Conservation (phyloP, 139 green algal species). For the Pleodorina starrii region DNA sequence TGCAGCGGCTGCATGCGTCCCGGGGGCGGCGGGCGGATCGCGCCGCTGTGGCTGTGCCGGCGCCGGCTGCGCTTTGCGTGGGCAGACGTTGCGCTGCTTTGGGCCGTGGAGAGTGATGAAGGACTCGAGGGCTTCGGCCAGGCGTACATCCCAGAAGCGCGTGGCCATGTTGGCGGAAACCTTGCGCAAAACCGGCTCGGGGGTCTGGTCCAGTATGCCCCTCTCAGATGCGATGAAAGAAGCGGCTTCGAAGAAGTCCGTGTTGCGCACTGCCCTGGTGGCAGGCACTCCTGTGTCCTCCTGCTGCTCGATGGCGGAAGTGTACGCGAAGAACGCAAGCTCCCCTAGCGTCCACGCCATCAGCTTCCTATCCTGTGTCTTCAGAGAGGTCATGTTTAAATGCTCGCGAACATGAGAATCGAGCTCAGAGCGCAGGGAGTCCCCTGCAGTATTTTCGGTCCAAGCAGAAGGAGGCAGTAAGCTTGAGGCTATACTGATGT, state of each 20-base stretch:
- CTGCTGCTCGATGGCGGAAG: background rate
- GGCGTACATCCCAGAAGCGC: background rate
- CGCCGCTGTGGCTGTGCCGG: background rate
- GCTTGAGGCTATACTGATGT: background rate
- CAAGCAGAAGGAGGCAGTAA: background rate
- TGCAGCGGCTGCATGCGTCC: background rate
- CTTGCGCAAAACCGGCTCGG: background rate
- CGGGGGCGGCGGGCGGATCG: background rate
- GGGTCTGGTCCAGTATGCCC: background rate
- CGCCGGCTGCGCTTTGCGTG: background rate
- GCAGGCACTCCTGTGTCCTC: background rate
- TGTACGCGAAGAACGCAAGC: background rate
- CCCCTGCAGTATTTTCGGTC: too few relatives aligned
- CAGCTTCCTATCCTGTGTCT: background rate
- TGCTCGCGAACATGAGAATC: background rate
- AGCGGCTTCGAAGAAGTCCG: conserved; percentile 3
- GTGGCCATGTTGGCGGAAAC: background rate
- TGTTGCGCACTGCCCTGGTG: background rate
- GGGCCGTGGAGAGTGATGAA: background rate
- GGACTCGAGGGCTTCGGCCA: background rate
- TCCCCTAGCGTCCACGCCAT: conserved; percentile 14
- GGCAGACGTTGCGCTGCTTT: background rate
- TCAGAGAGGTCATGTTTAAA: background rate
- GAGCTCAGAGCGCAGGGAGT: background rate
- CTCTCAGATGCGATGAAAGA: background rate